phyloP scores from a whole-genome alignment of 306 rosid genomes.

The Trifolium fragiferum region DNA sequence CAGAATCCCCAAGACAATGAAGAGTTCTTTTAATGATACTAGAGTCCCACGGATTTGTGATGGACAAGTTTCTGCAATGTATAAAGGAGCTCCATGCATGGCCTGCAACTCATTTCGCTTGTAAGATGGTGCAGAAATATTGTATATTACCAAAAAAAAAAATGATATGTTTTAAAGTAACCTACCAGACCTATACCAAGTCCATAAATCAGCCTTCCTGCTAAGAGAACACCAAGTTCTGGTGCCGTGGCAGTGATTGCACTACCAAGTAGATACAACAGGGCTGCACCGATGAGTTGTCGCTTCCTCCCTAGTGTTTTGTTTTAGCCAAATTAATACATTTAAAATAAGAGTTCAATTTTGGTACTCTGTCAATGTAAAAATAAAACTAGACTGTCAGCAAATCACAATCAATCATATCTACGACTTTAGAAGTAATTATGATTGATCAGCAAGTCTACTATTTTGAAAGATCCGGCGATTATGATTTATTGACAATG shows the following conservation, averaged over 20 bases:
- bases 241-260: conserved; percentile 75
- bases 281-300: conserved; percentile 75
- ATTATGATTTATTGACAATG: background rate
- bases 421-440: background rate
- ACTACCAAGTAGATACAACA: conserved; percentile 71
- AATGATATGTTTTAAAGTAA: conserved; percentile 21
- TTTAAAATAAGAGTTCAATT: background rate
- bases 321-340: conserved; percentile 38
- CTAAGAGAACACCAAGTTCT: conserved; percentile 71
- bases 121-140: conserved; percentile 40
- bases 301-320: conserved; percentile 73
- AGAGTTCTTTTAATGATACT: conserved; percentile 89
- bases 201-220: conserved; percentile 86
- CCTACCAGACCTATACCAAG: conserved; percentile 96
- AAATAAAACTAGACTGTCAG: background rate
- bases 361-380: background rate
- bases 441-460: background rate
- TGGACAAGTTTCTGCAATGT: conserved; percentile 96
- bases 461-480: background rate
- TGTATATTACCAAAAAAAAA: conserved; percentile 34
- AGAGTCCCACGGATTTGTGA: conserved; percentile 95
- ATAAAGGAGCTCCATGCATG: conserved; percentile 99
- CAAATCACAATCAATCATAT: background rate
- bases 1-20: conserved; percentile 97
- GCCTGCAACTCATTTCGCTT: conserved; percentile 61